Base-by-base conservation (phyloP, 202 grass and related monocot genomes). In the Carex sylvatica region DNA sequence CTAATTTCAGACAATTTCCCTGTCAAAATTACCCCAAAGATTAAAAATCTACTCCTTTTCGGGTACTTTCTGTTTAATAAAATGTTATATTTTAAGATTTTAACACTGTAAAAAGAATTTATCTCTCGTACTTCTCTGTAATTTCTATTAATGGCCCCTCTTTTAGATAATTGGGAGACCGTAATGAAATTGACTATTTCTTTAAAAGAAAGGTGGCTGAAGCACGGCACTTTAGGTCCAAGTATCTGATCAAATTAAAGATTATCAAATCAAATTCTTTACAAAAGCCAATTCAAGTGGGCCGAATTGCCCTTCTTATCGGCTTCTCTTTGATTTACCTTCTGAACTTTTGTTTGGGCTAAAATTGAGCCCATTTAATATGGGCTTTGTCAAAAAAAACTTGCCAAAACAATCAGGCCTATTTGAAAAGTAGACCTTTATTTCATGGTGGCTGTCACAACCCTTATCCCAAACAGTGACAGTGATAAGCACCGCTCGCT, bases 391-490 rank as follows among this genome's bases (percentile, higher is more conserved):
- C 4, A 36, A 36, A 36, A 36, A 5, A 0, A 36, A 36, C 4
- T 36, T 36, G 35, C 28, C 28, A 28, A 28, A 28, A 28, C 28
- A 1, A 28, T 28, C 28, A 28, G 33, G 35, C 35, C 4, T 28
- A 28, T 28, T 28, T 28, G 28, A 28, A 28, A 28, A 28, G 28
- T 1, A 28, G 28, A 2, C 38, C 38, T 40, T 40, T 40, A 40
- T 40, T 40, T 18, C 53, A 56, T 77, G 49, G 26, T 18, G 51
- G 16, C 36, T 11, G 3, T 56, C 24, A 35, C 22, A 61, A 81
- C 42, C 60, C 59, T 64, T 47, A 75, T 75, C 36, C 11, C 61
- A 81, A 80, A 80, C 78, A 80, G 19, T 63, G 59, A 81, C 10
- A 80, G 38, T 49, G 64, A 82, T 69, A 35, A 53, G 13, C 44